Conservation (phyloP, 345 rosid species). For the Citrus medica region DNA sequence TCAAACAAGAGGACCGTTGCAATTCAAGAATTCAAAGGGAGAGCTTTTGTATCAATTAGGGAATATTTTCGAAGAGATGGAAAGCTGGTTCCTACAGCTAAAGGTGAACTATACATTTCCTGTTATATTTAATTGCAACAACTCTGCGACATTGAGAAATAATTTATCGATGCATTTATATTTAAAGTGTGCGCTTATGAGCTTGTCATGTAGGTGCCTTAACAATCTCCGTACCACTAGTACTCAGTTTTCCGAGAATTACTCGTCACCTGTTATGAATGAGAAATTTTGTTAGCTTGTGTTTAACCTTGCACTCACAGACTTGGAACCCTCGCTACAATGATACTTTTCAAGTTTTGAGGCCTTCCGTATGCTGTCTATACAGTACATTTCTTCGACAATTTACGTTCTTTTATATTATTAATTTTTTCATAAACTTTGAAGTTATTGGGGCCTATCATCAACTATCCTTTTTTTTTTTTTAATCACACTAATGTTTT, state of each 20-base stretch:
- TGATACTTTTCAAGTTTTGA: not conserved
- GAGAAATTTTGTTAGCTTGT: not conserved
- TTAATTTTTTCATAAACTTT: slow-evolving; percentile 6
- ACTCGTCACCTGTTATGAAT: not conserved
- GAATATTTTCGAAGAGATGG: slow-evolving; percentile 44
- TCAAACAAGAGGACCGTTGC: slow-evolving; percentile 49
- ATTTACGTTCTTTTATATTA: not conserved
- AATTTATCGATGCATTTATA: not conserved
- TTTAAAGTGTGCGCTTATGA: not conserved
- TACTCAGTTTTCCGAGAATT: not conserved
- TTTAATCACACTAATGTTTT: not conserved
- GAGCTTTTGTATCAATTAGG: slow-evolving; percentile 45
- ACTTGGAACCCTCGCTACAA: not conserved
- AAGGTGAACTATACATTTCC: slow-evolving; percentile 32
- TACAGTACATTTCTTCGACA: not conserved
- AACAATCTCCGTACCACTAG: not conserved
- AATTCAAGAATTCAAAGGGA: slow-evolving; percentile 47
- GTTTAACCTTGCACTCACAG: not conserved
- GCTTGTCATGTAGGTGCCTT: not conserved
- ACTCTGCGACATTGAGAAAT: not conserved
- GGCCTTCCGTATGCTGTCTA: not conserved
- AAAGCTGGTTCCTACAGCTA: slow-evolving; percentile 37
- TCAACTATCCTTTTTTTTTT: not conserved
- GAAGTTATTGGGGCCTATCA: not conserved
- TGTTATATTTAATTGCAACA: not conserved